Evolutionary conservation across 306 rosid genomes (phyloP).

Genomic region (Cucurbita moschata): DNA sequence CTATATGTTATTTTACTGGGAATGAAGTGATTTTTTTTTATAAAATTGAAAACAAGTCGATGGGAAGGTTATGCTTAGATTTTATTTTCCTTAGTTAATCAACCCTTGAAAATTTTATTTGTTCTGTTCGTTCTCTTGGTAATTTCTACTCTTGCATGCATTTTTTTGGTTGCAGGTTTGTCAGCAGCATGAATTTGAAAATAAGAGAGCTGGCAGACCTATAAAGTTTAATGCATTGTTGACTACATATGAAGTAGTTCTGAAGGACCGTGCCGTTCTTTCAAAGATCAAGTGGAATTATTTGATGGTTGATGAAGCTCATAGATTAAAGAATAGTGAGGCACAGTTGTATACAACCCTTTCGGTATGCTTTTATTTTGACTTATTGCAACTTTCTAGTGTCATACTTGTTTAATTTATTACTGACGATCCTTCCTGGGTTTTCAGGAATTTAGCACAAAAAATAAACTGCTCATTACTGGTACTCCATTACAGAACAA

Average conservation of each 20-base stretch:
- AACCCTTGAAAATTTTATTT: background rate
- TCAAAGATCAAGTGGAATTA: slow-evolving; percentile 92
- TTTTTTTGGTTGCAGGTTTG: slow-evolving; percentile 55
- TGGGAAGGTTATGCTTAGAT: background rate
- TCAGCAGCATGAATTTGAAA: slow-evolving; percentile 82
- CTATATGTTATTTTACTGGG: background rate
- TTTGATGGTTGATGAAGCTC: slow-evolving; percentile 99
- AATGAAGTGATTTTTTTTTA: background rate
- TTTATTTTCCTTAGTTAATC: background rate
- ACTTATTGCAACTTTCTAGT: slow-evolving; percentile 4
- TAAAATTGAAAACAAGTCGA: background rate
- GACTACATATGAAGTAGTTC: slow-evolving; percentile 94
- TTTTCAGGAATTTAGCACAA: slow-evolving; percentile 93
- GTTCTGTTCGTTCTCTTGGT: background rate
- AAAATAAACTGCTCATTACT: slow-evolving; percentile 92
- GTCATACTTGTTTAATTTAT: background rate
- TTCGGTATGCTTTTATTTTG: slow-evolving; percentile 40
- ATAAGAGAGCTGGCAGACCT: slow-evolving; percentile 64
- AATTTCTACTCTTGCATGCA: background rate
- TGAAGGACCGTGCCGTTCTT: slow-evolving; percentile 86
- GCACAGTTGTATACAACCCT: slow-evolving; percentile 93
- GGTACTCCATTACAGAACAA: slow-evolving; percentile 97
- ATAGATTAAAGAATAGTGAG: slow-evolving; percentile 95
- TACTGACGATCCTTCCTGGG: slow-evolving; percentile 6
- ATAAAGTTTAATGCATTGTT: slow-evolving; percentile 67